Conservation (phyloP, 352 stramenopile species). For the Pythium diclinum region DNA sequence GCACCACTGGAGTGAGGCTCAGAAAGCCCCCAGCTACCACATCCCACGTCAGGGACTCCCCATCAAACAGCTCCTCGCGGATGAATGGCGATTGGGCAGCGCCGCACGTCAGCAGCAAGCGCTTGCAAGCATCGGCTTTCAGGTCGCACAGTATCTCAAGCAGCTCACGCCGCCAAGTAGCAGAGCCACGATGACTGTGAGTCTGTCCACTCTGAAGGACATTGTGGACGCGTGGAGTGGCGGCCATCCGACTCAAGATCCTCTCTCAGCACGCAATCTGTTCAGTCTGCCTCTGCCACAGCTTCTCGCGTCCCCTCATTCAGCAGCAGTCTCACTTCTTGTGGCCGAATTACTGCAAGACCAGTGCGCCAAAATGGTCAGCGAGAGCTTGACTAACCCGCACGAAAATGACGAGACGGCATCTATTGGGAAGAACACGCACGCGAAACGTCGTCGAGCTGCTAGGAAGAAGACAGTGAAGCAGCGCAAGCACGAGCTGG, state of each 20-base stretch:
- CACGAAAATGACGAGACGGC: background rate
- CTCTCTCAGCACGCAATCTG: background rate
- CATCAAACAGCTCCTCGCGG: constrained; percentile 35
- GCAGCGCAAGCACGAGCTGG: constrained; percentile 44
- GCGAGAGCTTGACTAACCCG: constrained; percentile 34
- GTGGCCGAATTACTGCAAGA: constrained; percentile 72
- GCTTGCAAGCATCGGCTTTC: constrained; percentile 6
- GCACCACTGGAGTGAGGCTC: constrained; percentile 41
- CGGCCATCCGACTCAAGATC: no score
- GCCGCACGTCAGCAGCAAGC: constrained; percentile 15
- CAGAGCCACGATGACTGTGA: constrained; percentile 8
- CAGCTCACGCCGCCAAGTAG: constrained; percentile 16
- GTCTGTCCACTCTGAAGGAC: constrained; percentile 3
- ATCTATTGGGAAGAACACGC: constrained; percentile 8
- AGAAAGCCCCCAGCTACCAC: constrained; percentile 13
- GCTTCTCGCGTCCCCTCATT: constrained; percentile 36
- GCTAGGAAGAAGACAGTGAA: constrained; percentile 70
- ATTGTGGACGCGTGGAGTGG: constrained; percentile 13
- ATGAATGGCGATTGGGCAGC: constrained; percentile 38
- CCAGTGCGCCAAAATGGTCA: constrained; percentile 64
- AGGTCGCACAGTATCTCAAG: constrained; percentile 26
- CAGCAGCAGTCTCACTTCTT: constrained; percentile 57
- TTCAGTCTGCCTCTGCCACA: constrained; percentile 20
- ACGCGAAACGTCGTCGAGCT: constrained; percentile 49
- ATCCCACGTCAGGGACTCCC: constrained; percentile 49